A percentile compares a stretch with the other conserved stretches of the same genome.
Evolutionary conservation across 202 grass and related monocot genomes (phyloP).

Genomic region (Alloteropsis angusta): DNA sequence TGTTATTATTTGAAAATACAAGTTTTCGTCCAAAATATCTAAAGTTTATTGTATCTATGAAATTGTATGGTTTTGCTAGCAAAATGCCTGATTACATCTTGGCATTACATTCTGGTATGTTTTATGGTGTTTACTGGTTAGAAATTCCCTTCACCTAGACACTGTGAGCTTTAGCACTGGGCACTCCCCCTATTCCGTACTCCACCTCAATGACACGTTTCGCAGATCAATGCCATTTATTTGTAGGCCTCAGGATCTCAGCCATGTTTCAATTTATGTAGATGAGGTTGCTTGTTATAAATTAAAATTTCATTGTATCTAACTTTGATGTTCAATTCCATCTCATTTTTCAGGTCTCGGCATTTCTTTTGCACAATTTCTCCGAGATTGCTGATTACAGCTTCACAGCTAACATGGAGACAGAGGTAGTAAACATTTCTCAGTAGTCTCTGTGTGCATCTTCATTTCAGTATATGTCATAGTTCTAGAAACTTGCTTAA

Average conservation of each 20-base stretch:
- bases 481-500: constrained; percentile 19
- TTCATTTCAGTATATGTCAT: constrained; percentile 5
- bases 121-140: background rate
- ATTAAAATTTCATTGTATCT: background rate
- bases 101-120: background rate
- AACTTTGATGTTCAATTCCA: constrained; percentile 6
- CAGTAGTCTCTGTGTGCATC: background rate
- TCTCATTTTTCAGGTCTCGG: constrained; percentile 55
- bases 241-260: background rate
- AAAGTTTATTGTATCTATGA: background rate
- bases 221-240: background rate
- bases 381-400: constrained; percentile 76
- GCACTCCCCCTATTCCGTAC: background rate
- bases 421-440: constrained; percentile 61
- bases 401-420: constrained; percentile 97
- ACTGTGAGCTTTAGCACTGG: background rate
- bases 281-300: constrained; percentile 2
- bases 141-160: background rate
- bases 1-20: background rate
- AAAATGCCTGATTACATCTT: background rate
- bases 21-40: background rate
- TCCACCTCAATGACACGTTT: background rate
- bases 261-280: constrained; percentile 9
- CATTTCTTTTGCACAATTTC: constrained; percentile 86
- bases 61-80: constrained; percentile 17